Evolutionary conservation across 163 green algal genomes (phyloP), one percentile per base, ranked within the genome.

Genomic region (Scenedesmus sp.): DNA sequence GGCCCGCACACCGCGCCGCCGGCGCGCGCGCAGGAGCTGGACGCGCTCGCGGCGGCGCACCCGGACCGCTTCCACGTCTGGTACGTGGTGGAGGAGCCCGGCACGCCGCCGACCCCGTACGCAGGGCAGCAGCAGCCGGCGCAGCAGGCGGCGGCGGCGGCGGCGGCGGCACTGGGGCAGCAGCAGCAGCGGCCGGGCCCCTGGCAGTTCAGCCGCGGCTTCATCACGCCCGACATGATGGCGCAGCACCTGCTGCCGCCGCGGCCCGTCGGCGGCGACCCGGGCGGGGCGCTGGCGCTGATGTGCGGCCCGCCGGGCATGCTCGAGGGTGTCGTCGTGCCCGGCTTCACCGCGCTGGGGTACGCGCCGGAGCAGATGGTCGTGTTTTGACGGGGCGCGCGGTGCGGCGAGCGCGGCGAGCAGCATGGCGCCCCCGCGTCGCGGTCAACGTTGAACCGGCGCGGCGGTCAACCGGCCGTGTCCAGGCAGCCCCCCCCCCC

Each of bases 241-340:
- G 73, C 73, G 34, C 73, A 80, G 73, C 73, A 81, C 36, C 60
- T 81, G 48, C 73, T 81, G 34, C 73, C 73, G 15, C 28, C 73
- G 13, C 50, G 24, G 67, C 67, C 67, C 33, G 31, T 64, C 39
- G 22, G 26, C 48, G 31, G 63, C 48, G 47, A 22, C 17, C 58
- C 20, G 26, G 50, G 17, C 17, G 34, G 15, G n/a, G 65, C 48
- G 11, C 57, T 89, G 14, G 72, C 78, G 39, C 75, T 89, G 44
- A 89, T 89, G 75, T 90, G 85, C 60, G 85, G 85, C 0, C 85
- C 85, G 28, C 83, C 71, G 7, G 65, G 47, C 22, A 89, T 90
- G 85, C 24, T 90, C 2, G 80, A 87, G 54, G 33, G 75, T 31
- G 83, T 79, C 50, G 83, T 77, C 57, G 28, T 89, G 54, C 85